phyloP scores from a whole-genome alignment of 768 basidiomycete species.

The Auriscalpium orientale region DNA sequence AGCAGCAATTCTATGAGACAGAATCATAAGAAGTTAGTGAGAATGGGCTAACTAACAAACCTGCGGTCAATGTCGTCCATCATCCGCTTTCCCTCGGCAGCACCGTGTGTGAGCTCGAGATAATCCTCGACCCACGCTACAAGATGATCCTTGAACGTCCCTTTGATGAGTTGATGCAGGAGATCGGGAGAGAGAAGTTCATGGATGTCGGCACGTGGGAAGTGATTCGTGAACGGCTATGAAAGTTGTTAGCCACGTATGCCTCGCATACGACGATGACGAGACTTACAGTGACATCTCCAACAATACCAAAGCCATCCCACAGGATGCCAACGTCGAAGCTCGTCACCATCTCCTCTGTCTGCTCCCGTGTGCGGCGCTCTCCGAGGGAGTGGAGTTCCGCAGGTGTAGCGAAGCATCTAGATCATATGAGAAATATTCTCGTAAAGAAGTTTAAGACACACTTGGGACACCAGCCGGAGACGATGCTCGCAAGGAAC shows the following conservation, averaged over 20 bases:
- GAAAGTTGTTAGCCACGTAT: background rate
- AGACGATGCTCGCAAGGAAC: slow-evolving; percentile 20
- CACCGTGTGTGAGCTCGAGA: background rate
- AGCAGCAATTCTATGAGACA: slow-evolving; percentile 14
- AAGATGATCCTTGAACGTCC: slow-evolving; percentile 30
- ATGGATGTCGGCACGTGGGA: no score
- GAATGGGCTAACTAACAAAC: no score
- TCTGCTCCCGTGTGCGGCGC: slow-evolving; percentile 12
- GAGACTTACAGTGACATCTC: slow-evolving; percentile 17
- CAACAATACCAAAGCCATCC: slow-evolving; percentile 22
- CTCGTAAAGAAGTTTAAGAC: background rate
- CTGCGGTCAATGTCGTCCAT: no score
- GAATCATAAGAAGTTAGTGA: no score
- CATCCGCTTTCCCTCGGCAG: no score
- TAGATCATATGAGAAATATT: background rate
- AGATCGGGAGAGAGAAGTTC: no score
- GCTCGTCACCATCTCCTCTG: slow-evolving; percentile 11
- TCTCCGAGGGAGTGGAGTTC: background rate
- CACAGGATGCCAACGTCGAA: slow-evolving; percentile 17
- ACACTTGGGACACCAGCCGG: slow-evolving; percentile 22
- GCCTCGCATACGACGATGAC: background rate
- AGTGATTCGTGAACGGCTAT: slow-evolving; percentile 28
- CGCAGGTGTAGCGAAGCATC: slow-evolving; percentile 5
- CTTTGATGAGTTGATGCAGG: no score
- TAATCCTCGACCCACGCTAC: slow-evolving; percentile 26